Base-by-base conservation (phyloP, 2,329 filamentous ascomycete species). In the Fusarium lyarnte region DNA sequence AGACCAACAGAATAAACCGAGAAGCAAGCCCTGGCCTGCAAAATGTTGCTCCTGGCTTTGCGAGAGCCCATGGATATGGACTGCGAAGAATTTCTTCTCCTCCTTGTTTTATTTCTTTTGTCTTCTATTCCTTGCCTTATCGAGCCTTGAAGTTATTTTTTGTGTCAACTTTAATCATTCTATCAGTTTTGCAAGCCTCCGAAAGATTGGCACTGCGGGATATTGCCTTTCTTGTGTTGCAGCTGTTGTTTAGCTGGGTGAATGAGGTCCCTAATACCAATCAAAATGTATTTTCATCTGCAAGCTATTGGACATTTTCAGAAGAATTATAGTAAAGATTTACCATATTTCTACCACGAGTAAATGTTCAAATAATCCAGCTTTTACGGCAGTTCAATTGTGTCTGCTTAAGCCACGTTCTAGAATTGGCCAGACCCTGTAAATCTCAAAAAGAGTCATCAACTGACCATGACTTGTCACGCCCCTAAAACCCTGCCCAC, bases 131-230 rank as follows among this genome's bases (percentile, higher is more conserved):
- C 11, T 9, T 17, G 14, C 2, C n/a, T 14, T 35, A 0, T 23
- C 1, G 3, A 12, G 27, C 21, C 9, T n/a, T 17, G 0, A 17
- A 2, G n/a, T n/a, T n/a, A n/a, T n/a, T n/a, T n/a, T n/a, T n/a
- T n/a, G n/a, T n/a, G n/a, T n/a, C n/a, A n/a, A n/a, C n/a, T n/a
- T n/a, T n/a, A n/a, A n/a, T n/a, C n/a, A n/a, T n/a, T n/a, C n/a
- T n/a, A n/a, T n/a, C n/a, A n/a, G n/a, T n/a, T n/a, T n/a, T n/a
- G n/a, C n/a, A n/a, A n/a, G n/a, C n/a, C n/a, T n/a, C n/a, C n/a
- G n/a, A n/a, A n/a, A n/a, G n/a, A n/a, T n/a, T 7, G 27, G 21
- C 9, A 9, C 3, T 3, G 6, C 19, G 5, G 27, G 27, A 16
- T 5, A n/a, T 8, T 11, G 13, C 19, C 5, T 21, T 47, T n/a